Evolutionary conservation across 768 basidiomycete genomes (phyloP), one percentile per base, ranked within the genome.

Genomic region (Panaeolus papilionaceus): DNA sequence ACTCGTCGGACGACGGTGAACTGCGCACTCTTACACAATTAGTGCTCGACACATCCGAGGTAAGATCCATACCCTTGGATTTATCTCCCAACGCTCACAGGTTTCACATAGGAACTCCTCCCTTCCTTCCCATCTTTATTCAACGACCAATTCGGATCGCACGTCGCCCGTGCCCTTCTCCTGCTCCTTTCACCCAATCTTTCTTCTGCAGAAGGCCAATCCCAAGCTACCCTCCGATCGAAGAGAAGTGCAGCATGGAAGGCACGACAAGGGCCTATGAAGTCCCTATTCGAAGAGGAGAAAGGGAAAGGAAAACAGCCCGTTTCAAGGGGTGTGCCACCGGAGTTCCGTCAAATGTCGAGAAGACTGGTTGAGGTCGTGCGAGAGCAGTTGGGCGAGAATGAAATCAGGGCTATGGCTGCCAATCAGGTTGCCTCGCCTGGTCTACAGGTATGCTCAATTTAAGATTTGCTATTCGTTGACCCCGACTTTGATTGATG

Each of bases 101-200:
- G 37, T 47, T 33, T 28, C 14, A 11, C 54, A 28, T 61, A 95
- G 91, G 95, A 96, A 84, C 73, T 98, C 39, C 72, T 89, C 1
- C 88, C 91, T 0, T 76, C 79, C 3, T 81, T 96, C 39, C 77
- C 88, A 0, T 80, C 83, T 8, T 85, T 96, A 51, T 79, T 97
- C 45, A 89, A 91, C 81, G 90, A 97, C 72, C 90, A 92, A 38
- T 97, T 95, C 73, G 95, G 92, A 40, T 96, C 97, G 0, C 97
- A 98, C 71, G 93, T 96, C 49, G 70, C 97, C 58, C 91, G 96
- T 42, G 88, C 91, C 26, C 78, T 98, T 2, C 85, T 98, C 14
- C 75, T 91, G 4, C 82, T 98, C 49, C 82, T 98, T n/a, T 89
- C 88, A 14, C 92, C 94, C 0, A 79, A 82, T 37, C 73, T 87